Evolutionary conservation across 2,329 filamentous ascomycete genomes (phyloP).

Genomic region (Exserohilum turcica): DNA sequence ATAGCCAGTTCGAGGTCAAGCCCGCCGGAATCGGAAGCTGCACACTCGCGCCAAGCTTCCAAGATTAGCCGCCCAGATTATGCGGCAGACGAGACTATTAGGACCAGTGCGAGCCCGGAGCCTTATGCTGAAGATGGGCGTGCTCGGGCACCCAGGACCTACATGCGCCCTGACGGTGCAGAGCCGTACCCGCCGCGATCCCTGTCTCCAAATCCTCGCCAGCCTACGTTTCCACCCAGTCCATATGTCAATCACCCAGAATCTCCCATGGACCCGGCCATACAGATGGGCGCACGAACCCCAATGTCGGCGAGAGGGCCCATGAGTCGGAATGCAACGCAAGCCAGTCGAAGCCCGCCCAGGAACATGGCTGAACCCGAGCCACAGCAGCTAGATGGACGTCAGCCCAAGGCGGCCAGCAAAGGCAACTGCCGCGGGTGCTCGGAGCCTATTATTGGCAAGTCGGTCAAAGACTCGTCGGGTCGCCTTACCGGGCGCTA

Average conservation of each 20-base stretch:
- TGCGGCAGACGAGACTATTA: conserved; percentile 29
- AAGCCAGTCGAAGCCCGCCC: conserved; percentile 16
- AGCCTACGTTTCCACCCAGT: conserved; percentile 9
- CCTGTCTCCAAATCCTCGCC: conserved; percentile 24
- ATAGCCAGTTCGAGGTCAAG: conserved; percentile 47
- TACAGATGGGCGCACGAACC: conserved; percentile 40
- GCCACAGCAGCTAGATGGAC: conserved; percentile 22
- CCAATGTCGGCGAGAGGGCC: conserved; percentile 17
- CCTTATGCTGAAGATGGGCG: conserved; percentile 29
- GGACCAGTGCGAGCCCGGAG: conserved; percentile 39
- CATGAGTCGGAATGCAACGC: conserved; percentile 19
- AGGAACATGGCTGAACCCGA: conserved; percentile 19
- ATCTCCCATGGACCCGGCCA: conserved; percentile 49
- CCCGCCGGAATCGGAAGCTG: conserved; percentile 44
- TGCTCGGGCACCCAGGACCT: conserved; percentile 26
- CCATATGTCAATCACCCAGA: conserved; percentile 35
- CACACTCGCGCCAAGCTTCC: conserved; percentile 41
- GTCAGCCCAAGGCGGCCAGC: conserved; percentile 49
- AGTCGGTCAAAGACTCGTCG: conserved; percentile 92
- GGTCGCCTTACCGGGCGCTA: conserved; percentile 90
- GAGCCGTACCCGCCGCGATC: conserved; percentile 29
- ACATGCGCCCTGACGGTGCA: conserved; percentile 26
- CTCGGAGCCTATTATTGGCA: conserved; percentile 76
- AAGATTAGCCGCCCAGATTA: conserved; percentile 34
- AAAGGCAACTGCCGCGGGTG: conserved; percentile 87